Base-by-base conservation (phyloP, 2,329 filamentous ascomycete species). In the Elsinoe ampelina region DNA sequence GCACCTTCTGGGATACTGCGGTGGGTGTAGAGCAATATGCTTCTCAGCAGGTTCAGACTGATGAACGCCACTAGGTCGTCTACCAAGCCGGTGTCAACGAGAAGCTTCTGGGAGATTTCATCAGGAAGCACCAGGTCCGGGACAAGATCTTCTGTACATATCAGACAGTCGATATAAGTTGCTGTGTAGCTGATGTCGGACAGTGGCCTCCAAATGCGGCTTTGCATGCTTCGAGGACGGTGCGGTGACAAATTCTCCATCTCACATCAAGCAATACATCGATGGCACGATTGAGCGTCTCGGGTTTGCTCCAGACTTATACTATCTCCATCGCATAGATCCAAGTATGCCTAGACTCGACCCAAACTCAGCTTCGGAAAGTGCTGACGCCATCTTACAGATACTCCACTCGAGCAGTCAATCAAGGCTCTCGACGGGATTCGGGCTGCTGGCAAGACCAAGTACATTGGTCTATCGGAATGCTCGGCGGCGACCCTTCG, bases 31-130 rank as follows among this genome's bases (percentile, higher is more conserved):
- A 8, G 26, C 5, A 13, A 15, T 12, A 57, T 22, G 2, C 5
- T 22, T 22, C 3, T 22, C 22, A 22, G 22, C 22, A 22, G 22
- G 22, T 22, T 22, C 22, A 22, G 22, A 22, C 26, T 22, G 41
- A 12, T 22, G 8, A 4, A n/a, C 15, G 15, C 11, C 15, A 8
- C 2, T 3, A 76, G 73, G 74, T 77, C 19, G 68, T 72, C 3
- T 78, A 78, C 58, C 63, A 68, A 62, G 70, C 71, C 1, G 75
- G 75, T 35, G 69, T 76, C 11, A 78, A 79, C 50, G 76, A 78
- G 56, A 77, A 75, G 63, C 69, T 78, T 0, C 64, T 78, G 0
- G 76, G 75, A 2, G 74, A 77, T 32, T 78, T 78, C 58, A 77
- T 78, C 59, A 63, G 71, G 20, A 78, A 77, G 61, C 75, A 78